Evolutionary conservation across 169 alveolate genomes (phyloP).

Genomic region (Perkinsus chesapeaki): DNA sequence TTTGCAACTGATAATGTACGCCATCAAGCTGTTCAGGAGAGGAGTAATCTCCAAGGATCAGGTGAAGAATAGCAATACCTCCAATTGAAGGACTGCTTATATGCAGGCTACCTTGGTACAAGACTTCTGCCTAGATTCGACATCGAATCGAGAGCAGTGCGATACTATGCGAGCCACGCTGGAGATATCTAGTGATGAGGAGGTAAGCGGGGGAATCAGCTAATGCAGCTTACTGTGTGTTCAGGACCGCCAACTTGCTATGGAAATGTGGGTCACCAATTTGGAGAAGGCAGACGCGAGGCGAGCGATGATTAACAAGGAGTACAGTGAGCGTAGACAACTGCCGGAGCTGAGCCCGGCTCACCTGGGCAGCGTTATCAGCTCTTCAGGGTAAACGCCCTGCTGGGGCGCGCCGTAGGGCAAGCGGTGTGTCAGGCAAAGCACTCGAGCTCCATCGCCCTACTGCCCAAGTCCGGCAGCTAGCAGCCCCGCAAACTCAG

Average conservation of each 20-base stretch:
- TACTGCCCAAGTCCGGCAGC: not conserved
- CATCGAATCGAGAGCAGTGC: not conserved
- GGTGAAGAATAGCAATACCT: not conserved
- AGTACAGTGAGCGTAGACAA: not conserved
- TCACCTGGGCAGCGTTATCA: not conserved
- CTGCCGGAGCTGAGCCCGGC: not conserved
- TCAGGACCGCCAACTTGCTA: not conserved
- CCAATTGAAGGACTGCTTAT: not conserved
- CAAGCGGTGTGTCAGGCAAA: not conserved
- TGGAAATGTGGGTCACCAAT: not conserved
- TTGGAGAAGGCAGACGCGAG: not conserved
- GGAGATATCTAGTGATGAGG: not conserved
- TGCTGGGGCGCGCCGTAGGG: not conserved
- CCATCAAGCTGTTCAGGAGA: not conserved
- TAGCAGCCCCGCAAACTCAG: not conserved
- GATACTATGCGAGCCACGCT: not conserved
- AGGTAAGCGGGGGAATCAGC: not conserved
- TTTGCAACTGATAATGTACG: not conserved
- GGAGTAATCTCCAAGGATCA: not conserved
- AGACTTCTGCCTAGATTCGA: not conserved
- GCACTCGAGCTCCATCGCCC: not conserved
- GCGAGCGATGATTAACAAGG: not conserved
- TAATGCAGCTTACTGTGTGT: not conserved
- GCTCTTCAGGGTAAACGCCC: not conserved
- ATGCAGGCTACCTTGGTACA: not conserved